Evolutionary conservation across 257 asterid genomes (phyloP), one percentile per base, ranked within the genome.

Genomic region (Plectranthus barbatus): DNA sequence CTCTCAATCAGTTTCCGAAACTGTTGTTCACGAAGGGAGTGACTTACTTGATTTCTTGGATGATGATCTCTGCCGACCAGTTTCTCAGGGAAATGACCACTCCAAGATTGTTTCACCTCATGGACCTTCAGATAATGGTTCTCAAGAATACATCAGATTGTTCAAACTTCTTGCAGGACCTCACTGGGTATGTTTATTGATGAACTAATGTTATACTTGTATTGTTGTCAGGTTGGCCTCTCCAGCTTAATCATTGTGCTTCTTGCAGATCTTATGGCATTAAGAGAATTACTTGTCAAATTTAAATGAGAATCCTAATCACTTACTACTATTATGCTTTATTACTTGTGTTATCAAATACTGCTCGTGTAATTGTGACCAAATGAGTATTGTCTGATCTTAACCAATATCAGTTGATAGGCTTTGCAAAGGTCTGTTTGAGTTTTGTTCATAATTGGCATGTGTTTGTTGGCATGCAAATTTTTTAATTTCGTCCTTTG

Each of bases 41-140:
- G 91, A 85, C 79, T 62, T 81, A 42, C 99, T 92, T 71, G 84
- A 86, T 74, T 89, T 92, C 78, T 83, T 85, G 82, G 94, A 89
- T 80, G 95, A 85, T 78, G 72, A 75, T 66, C 56, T 70, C 66
- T 59, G 72, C 52, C 88, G 67, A 70, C 84, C 77, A 70, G 80
- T 75, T 64, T 69, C 79, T 64, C 82, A 68, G 69, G 81, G 54
- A 74, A 84, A 78, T 40, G 46, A 69, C 59, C 72, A 59, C 53
- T 68, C 81, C 67, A 64, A 69, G 44, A 72, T 41, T 66, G 71
- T 74, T 60, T 76, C 90, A 51, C 57, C 82, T 49, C 69, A 81
- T 56, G 83, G 77, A 68, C 82, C 72, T 64, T 60, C 83, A 39
- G 78, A 77, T 64, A 60, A 52, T 66, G 75, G 77, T 75, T 70